Percentiles rank a stretch among this genome's conserved stretches.
Conservation (phyloP, 441 rosid genomes). For the Adansonia rubrostipa region DNA sequence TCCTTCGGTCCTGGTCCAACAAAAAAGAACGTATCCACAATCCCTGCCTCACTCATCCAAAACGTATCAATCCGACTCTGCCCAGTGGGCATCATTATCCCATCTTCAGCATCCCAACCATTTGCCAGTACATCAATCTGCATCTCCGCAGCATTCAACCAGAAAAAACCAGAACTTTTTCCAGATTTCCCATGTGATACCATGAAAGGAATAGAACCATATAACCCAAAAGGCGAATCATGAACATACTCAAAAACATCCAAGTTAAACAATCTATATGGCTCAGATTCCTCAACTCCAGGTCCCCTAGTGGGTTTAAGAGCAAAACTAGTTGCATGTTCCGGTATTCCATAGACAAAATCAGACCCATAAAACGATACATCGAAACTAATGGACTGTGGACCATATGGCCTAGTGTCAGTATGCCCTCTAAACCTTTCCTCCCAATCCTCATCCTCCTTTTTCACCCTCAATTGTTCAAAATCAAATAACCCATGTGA, state of each 20-base stretch:
- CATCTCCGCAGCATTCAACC: slow-evolving; percentile 99
- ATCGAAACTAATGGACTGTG: slow-evolving; percentile 94
- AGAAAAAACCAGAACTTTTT: slow-evolving; percentile 82
- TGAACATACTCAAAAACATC: slow-evolving; percentile 89
- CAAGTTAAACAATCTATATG: slow-evolving; percentile 84
- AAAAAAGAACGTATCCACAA: slow-evolving; percentile 91
- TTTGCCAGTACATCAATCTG: slow-evolving; percentile 92
- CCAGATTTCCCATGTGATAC: slow-evolving; percentile 81
- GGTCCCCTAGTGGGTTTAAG: slow-evolving; percentile 92
- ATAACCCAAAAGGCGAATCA: slow-evolving; percentile 94
- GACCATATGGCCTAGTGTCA: slow-evolving; percentile 81
- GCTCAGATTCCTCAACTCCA: slow-evolving; percentile 85
- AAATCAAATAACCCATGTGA: slow-evolving; percentile 87
- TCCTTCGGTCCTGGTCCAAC: slow-evolving; percentile 91
- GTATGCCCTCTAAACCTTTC: slow-evolving; percentile 84
- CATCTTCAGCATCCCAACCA: slow-evolving; percentile 89
- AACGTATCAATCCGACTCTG: slow-evolving; percentile 75
- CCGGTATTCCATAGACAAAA: slow-evolving; percentile 90
- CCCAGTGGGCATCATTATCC: slow-evolving; percentile 59
- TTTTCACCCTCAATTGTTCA: slow-evolving; percentile 76
- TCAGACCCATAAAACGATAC: slow-evolving; percentile 87
- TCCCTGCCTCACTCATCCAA: slow-evolving; percentile 99
- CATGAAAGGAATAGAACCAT: slow-evolving; percentile 95
- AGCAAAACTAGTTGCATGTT: slow-evolving; percentile 87
- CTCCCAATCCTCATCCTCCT: slow-evolving; percentile 86